Percentiles rank a stretch among this genome's conserved stretches.
These are phyloP conservation scores for Dryas drummondii DNA, from an alignment of 306 rosid species.

Conservation along the genomic window DNA sequence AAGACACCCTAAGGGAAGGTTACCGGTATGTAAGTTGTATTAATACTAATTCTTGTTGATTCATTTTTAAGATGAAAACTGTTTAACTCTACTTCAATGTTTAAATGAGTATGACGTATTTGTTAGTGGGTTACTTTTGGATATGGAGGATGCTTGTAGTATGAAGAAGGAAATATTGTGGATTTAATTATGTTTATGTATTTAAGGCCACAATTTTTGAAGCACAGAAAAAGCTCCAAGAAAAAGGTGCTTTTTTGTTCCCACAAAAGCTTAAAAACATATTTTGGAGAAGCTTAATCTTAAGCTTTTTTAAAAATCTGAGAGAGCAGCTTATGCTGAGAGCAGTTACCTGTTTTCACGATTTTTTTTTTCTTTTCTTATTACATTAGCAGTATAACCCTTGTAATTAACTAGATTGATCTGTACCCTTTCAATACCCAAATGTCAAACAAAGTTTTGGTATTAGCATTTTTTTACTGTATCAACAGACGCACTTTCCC, in stretches of 20 bases:
- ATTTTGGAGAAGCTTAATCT: background rate
- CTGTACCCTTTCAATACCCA: background rate
- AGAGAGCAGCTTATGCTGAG: background rate
- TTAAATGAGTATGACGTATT: background rate
- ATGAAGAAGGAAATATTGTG: too few relatives aligned
- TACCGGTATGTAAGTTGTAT: constrained; percentile 51
- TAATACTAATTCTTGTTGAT: background rate
- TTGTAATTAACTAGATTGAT: background rate
- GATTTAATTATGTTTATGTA: too few relatives aligned
- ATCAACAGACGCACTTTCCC: background rate
- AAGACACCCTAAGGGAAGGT: constrained; percentile 88
- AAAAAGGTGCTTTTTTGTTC: background rate
- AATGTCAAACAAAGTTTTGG: background rate
- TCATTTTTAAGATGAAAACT: background rate
- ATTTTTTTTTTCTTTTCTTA: background rate
- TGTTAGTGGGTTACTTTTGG: background rate
- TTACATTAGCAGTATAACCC: background rate
- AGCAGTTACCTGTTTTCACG: background rate
- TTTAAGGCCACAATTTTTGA: too few relatives aligned
- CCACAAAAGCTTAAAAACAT: background rate
- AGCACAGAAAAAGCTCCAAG: background rate
- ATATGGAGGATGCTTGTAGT: background rate
- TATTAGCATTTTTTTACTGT: background rate
- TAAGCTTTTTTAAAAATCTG: background rate
- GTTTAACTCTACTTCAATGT: background rate